phyloP scores from a whole-genome alignment of 169 alveolate genomes.

The Cryptosporidium andersoni region DNA sequence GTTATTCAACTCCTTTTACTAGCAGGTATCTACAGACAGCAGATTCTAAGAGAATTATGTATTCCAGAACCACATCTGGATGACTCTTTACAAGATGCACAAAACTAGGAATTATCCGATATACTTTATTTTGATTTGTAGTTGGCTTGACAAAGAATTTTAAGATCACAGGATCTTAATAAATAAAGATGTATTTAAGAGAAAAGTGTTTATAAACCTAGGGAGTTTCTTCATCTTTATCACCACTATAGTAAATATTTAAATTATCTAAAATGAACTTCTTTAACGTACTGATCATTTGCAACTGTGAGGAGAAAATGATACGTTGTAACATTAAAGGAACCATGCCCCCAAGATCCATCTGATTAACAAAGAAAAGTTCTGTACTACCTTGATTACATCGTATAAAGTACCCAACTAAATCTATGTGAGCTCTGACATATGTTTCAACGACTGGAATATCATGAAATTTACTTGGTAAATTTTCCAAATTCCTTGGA shows the following conservation, averaged over 20 bases:
- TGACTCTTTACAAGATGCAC: background rate
- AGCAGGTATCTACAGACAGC: conserved; percentile 50
- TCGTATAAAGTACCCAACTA: conserved; percentile 34
- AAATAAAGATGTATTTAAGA: background rate
- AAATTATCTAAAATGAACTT: conserved; percentile 21
- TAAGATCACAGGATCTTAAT: no score
- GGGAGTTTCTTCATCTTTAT: background rate
- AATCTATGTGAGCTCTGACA: conserved; percentile 42
- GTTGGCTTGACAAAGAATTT: no score
- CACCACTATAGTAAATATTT: conserved; percentile 8
- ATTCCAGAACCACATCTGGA: conserved; percentile 20
- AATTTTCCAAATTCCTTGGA: background rate
- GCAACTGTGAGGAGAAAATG: conserved; percentile 35
- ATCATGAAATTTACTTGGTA: conserved; percentile 4
- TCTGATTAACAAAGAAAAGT: conserved; percentile 39
- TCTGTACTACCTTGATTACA: conserved; percentile 19
- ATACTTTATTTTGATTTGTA: no score
- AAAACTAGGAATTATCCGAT: background rate
- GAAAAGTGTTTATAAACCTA: background rate
- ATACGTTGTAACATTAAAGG: conserved; percentile 58
- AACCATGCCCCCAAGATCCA: conserved; percentile 58
- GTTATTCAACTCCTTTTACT: conserved; percentile 26
- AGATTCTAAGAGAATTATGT: conserved; percentile 9
- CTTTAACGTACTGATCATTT: conserved; percentile 33
- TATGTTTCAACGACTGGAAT: conserved; percentile 33